Conservation (phyloP, 208 protist genomes). For the Acanthamoeba sp. region DNA sequence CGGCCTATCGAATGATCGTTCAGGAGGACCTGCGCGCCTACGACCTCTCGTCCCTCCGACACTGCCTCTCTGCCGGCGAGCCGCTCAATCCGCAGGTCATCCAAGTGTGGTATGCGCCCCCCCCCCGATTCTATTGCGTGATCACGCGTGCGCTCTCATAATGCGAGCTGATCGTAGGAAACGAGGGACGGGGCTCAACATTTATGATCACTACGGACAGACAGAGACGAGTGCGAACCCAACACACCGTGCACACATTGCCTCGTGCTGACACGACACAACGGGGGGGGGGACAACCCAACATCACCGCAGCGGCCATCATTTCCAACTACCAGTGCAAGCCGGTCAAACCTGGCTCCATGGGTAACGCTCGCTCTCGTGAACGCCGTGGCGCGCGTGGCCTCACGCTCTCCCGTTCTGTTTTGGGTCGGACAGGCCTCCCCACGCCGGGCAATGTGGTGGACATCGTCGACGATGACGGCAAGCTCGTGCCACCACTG, state of each 20-base stretch:
- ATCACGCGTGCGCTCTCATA: too few relatives aligned
- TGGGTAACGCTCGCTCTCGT: too few relatives aligned
- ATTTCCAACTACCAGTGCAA: not conserved
- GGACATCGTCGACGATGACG: not conserved
- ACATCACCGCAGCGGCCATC: not conserved
- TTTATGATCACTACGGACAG: not conserved
- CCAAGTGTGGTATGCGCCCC: not conserved
- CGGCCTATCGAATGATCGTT: not conserved
- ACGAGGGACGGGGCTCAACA: not conserved
- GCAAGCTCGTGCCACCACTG: not conserved
- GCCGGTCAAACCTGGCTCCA: not conserved
- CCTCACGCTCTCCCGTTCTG: not conserved
- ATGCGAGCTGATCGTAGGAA: not conserved
- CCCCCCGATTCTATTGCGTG: too few relatives aligned
- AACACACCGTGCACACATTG: too few relatives aligned
- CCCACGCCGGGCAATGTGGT: not conserved
- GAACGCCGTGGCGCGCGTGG: too few relatives aligned
- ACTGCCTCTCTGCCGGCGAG: slow-evolving; percentile 16
- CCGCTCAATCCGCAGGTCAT: slow-evolving; percentile 23
- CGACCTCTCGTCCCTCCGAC: not conserved
- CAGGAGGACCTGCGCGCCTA: not conserved
- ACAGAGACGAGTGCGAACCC: not conserved
- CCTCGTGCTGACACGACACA: too few relatives aligned
- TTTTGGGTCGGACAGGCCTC: not conserved
- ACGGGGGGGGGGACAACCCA: too few relatives aligned